Evolutionary conservation across 2,329 filamentous ascomycete genomes (phyloP).

Genomic region (Gremmenia infestans): DNA sequence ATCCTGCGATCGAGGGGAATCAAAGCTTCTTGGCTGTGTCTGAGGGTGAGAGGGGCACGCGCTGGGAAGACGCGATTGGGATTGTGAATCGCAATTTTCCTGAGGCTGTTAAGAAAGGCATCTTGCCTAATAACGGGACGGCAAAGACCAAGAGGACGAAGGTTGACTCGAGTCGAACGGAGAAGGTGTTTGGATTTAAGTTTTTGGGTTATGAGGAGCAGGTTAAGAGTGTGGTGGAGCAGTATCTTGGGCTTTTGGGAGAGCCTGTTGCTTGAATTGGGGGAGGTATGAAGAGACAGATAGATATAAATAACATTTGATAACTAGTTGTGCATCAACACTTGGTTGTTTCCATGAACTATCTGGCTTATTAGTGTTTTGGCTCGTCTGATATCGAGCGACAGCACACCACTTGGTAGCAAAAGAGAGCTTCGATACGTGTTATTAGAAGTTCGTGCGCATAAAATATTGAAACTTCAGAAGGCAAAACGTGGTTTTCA

Average conservation of each 20-base stretch:
- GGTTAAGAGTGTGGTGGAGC: conserved; percentile 31
- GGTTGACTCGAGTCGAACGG: conserved; percentile 28
- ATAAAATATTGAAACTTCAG: too few relatives aligned
- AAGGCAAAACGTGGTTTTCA: too few relatives aligned
- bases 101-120: conserved; percentile 26
- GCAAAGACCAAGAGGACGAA: conserved; percentile 19
- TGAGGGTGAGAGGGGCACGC: conserved; percentile 21
- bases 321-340: background rate
- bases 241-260: conserved; percentile 32
- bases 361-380: too few relatives aligned
- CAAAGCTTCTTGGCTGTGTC: conserved; percentile 20
- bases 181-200: conserved; percentile 32
- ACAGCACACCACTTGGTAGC: too few relatives aligned
- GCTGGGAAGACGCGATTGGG: conserved; percentile 37
- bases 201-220: conserved; percentile 33
- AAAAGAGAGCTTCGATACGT: too few relatives aligned
- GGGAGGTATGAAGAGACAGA: background rate
- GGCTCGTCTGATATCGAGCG: too few relatives aligned
- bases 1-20: conserved; percentile 18
- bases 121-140: conserved; percentile 21
- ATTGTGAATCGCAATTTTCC: conserved; percentile 34
- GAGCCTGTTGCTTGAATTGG: conserved; percentile 7
- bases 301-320: background rate
- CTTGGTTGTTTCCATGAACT: too few relatives aligned
- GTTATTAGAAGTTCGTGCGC: too few relatives aligned